Evolutionary conservation across 1,284 basidiomycete genomes (phyloP).

Genomic region (Sporisorium iseilematis-ciliati): DNA sequence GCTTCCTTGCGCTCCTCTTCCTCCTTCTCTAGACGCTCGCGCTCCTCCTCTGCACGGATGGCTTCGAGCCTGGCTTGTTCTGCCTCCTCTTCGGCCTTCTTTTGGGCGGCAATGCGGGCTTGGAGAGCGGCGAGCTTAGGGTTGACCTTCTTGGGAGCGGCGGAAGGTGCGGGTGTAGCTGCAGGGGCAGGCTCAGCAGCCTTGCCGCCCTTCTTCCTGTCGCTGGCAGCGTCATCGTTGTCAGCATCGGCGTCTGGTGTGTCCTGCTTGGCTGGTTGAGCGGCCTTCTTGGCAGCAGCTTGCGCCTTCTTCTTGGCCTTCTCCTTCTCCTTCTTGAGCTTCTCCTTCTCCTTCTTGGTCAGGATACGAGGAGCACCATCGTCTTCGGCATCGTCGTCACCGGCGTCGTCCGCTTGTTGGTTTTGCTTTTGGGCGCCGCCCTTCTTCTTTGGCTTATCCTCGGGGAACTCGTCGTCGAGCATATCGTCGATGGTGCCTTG

Average conservation of each 20-base stretch:
- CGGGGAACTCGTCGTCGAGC: constrained; percentile 53
- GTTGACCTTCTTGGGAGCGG: constrained; percentile 60
- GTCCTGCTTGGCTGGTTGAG: constrained; percentile 41
- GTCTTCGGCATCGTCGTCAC: constrained; percentile 27
- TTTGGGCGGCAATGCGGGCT: constrained; percentile 68
- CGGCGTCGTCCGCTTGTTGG: constrained; percentile 21
- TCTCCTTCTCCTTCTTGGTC: constrained; percentile 69
- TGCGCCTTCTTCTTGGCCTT: constrained; percentile 68
- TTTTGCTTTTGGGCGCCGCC: constrained; percentile 35
- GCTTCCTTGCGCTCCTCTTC: constrained; percentile 67
- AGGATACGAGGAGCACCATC: constrained; percentile 58
- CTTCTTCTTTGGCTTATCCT: constrained; percentile 46
- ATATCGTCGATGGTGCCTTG: constrained; percentile 49
- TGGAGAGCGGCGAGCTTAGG: constrained; percentile 66
- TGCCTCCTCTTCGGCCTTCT: constrained; percentile 67
- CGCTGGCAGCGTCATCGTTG: constrained; percentile 45
- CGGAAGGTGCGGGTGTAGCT: constrained; percentile 43
- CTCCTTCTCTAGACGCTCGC: constrained; percentile 66
- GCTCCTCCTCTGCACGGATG: constrained; percentile 63
- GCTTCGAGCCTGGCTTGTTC: constrained; percentile 60
- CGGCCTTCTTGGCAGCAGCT: constrained; percentile 62
- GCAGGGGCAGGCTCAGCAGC: constrained; percentile 43
- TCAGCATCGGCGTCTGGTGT: constrained; percentile 31
- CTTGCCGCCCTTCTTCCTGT: constrained; percentile 67
- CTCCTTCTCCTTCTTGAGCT: constrained; percentile 68